Evolutionary conservation across 2,329 filamentous ascomycete species (phyloP).

Genomic region (Nemania bipapillata): DNA sequence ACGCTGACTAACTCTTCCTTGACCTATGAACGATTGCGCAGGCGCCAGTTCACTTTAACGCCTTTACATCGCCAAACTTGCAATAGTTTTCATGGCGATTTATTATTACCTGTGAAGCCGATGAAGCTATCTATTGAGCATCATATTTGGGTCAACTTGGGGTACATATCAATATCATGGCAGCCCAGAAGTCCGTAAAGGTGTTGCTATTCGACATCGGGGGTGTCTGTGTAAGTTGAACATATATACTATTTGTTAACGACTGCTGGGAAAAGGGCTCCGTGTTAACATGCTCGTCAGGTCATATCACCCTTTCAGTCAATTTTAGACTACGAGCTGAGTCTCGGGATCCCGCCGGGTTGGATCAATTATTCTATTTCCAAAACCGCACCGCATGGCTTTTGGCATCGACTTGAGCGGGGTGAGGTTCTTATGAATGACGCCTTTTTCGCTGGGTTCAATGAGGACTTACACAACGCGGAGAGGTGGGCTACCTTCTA

Average conservation of each 20-base stretch:
- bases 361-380: conserved; percentile 95
- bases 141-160: not conserved
- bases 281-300: conserved; percentile 57
- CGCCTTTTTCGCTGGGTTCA: conserved; percentile 80
- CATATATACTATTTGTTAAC: not conserved
- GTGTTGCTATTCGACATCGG: conserved; percentile 94
- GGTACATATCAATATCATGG: conserved; percentile 51
- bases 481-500: conserved; percentile 76
- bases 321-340: conserved; percentile 88
- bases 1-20: no score
- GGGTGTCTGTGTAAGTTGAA: conserved; percentile 87
- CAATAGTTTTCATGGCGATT: not conserved
- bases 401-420: conserved; percentile 88
- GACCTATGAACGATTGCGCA: no score
- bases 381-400: conserved; percentile 77
- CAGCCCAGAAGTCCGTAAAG: conserved; percentile 66
- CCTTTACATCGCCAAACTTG: not conserved
- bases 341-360: conserved; percentile 79
- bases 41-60: not conserved
- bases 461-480: conserved; percentile 74
- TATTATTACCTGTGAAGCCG: not conserved
- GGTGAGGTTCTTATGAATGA: conserved; percentile 81
- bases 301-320: conserved; percentile 91
- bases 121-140: not conserved
- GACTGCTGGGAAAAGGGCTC: not conserved